Percentiles rank a stretch among this genome's conserved stretches.
Evolutionary conservation across 2,329 filamentous ascomycete species (phyloP).

Genomic region (Thielaviopsis musarum): DNA sequence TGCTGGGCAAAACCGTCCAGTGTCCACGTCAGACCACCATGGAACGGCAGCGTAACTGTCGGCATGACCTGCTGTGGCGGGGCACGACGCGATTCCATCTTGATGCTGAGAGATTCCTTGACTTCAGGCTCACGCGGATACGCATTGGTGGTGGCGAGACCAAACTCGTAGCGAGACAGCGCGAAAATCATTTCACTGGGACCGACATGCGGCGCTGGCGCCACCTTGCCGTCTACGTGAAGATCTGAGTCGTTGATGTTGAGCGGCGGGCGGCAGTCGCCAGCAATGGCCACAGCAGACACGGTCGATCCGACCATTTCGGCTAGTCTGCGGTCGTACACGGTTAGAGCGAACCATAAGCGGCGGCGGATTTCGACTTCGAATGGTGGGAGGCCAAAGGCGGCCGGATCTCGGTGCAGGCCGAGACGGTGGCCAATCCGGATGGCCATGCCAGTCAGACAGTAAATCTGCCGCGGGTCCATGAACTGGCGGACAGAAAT

Average conservation of each 20-base stretch:
- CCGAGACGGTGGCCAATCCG: slow-evolving; percentile 53
- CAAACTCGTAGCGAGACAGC: slow-evolving; percentile 38
- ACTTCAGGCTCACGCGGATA: slow-evolving; percentile 19
- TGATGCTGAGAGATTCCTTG: neutral
- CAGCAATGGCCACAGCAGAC: slow-evolving; percentile 35
- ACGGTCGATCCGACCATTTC: slow-evolving; percentile 46
- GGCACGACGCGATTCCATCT: neutral
- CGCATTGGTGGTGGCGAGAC: slow-evolving; percentile 34
- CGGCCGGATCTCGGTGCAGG: slow-evolving; percentile 44
- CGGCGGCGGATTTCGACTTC: slow-evolving; percentile 55
- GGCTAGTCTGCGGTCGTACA: slow-evolving; percentile 51
- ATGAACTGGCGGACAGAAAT: slow-evolving; percentile 36
- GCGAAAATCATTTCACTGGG: slow-evolving; percentile 45
- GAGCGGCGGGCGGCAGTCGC: slow-evolving; percentile 39
- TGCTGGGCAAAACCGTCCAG: slow-evolving; percentile 36
- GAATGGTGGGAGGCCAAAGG: slow-evolving; percentile 35
- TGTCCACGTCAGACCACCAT: slow-evolving; percentile 31
- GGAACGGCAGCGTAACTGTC: slow-evolving; percentile 30
- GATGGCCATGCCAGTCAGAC: slow-evolving; percentile 45
- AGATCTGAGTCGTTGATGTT: slow-evolving; percentile 47
- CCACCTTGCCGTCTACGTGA: slow-evolving; percentile 37
- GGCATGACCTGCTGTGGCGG: slow-evolving; percentile 17
- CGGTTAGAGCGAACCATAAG: slow-evolving; percentile 55
- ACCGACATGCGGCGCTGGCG: slow-evolving; percentile 30
- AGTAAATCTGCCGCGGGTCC: slow-evolving; percentile 34